Base-by-base conservation (phyloP, 2,329 filamentous ascomycete genomes). In the Rhinocladiella similis region DNA sequence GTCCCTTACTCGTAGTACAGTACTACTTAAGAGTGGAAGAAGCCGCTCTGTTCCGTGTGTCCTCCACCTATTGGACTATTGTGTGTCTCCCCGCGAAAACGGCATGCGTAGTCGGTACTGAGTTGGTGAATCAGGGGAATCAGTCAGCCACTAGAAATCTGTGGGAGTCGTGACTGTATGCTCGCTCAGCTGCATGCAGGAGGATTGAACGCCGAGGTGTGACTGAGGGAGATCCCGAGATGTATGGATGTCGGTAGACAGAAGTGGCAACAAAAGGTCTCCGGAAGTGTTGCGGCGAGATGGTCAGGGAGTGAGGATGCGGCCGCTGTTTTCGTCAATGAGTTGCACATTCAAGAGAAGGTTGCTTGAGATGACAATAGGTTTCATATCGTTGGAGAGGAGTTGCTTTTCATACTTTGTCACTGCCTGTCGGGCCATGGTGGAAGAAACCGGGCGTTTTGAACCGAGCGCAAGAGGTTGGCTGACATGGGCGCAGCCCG, bases 331-430 rank as follows among this genome's bases (percentile, higher is more conserved):
- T 5, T 41, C 14, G 6, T 19, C 18, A 12, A 41, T n/a, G 14
- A 12, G 4, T 19, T 41, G 14, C 38, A 41, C n/a, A n/a, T 41
- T 41, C 10, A n/a, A 41, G 25, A 25, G 18, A 45, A 27, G 20
- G 22, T 16, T 25, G 19, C 25, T n/a, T 27, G 29, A 33, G 10
- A 46, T 27, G 20, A 27, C n/a, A 46, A 46, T 76, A 53, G 64
- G 73, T 58, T 65, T 77, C 22, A 73, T 73, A n/a, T 27, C 29
- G 29, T 33, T 12, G 10, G 14, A 66, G 66, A 61, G 12, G 72
- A 46, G 70, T 70, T 75, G 55, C 72, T 73, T 33, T 75, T 75
- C 12, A 67, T 67, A 39, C 81, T 52, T 46, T 20, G 43, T 46
- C 43, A 46, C 43, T 46, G 25, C 25, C 22, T 25, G 25, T 29